Conservation (phyloP, 2,329 filamentous ascomycete genomes). For the Bipolaris bicolor region DNA sequence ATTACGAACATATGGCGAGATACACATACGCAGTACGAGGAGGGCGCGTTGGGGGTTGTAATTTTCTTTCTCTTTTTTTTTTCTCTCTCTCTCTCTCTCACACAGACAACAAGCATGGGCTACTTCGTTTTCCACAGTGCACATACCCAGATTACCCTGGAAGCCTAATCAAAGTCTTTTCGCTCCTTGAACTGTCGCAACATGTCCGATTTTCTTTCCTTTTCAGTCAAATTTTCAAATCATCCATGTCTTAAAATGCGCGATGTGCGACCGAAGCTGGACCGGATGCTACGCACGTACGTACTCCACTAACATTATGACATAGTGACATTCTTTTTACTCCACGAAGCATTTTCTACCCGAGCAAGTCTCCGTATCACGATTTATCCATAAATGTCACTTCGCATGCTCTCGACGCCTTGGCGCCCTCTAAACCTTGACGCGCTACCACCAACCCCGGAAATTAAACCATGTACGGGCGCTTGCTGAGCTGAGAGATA, state of each 20-base stretch:
- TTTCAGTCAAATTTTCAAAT: slow-evolving; percentile 12
- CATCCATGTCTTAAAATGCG: slow-evolving; percentile 8
- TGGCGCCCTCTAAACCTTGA: slow-evolving; percentile 6
- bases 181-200: slow-evolving; percentile 2
- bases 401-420: slow-evolving; percentile 9
- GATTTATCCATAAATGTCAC: slow-evolving; percentile 5
- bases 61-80: slow-evolving; percentile 3
- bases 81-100: slow-evolving; percentile 8
- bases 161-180: slow-evolving; percentile 20
- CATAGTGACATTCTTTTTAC: slow-evolving; percentile 8
- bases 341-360: slow-evolving; percentile 1
- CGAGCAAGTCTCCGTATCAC: slow-evolving; percentile 3
- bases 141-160: slow-evolving; percentile 7
- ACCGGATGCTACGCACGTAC: slow-evolving; percentile 6
- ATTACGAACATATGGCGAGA: slow-evolving; percentile 27
- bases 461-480: slow-evolving; percentile 2
- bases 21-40: slow-evolving; percentile 26
- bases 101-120: slow-evolving; percentile 22
- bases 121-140: slow-evolving; percentile 10
- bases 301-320: slow-evolving; percentile 13
- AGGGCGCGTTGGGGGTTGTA: slow-evolving; percentile 20
- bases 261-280: slow-evolving; percentile 11
- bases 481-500: not conserved
- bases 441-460: slow-evolving; percentile 5
- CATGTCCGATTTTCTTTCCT: slow-evolving; percentile 3